Conservation (phyloP, 306 rosid genomes). For the Rosa chinensis region DNA sequence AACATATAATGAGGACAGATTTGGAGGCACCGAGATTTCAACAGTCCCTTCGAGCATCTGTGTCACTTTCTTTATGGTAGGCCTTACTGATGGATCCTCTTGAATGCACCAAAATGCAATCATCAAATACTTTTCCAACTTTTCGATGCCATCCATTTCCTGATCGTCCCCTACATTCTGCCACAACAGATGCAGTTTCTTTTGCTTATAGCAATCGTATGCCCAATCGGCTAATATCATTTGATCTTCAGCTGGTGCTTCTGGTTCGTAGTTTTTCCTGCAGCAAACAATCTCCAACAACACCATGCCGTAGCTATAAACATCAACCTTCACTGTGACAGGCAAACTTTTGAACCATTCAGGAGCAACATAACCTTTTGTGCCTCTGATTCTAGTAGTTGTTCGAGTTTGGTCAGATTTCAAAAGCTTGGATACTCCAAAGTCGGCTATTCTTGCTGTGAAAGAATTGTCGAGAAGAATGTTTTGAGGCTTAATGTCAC, state of each 20-base stretch:
- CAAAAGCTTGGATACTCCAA: conserved; percentile 38
- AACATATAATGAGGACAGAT: neutral
- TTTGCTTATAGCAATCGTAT: conserved; percentile 17
- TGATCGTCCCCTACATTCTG: neutral
- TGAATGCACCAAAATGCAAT: conserved; percentile 41
- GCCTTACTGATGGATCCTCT: conserved; percentile 30
- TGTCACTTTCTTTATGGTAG: conserved; percentile 24
- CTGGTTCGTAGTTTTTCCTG: conserved; percentile 2
- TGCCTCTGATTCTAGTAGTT: conserved; percentile 31
- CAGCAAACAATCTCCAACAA: conserved; percentile 35
- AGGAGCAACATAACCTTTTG: conserved; percentile 43
- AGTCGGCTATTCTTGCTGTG: conserved; percentile 29
- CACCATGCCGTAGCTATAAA: conserved; percentile 24
- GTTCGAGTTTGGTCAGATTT: conserved; percentile 24
- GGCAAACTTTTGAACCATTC: conserved; percentile 33
- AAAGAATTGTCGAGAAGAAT: conserved; percentile 23
- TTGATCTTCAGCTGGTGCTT: neutral
- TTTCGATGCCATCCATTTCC: conserved; percentile 15
- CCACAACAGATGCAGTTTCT: conserved; percentile 12
- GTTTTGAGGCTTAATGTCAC: conserved; percentile 13
- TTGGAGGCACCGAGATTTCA: conserved; percentile 28
- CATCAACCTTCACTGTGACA: conserved; percentile 27
- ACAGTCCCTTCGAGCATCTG: conserved; percentile 35
- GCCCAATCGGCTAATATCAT: conserved; percentile 32
- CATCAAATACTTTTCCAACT: conserved; percentile 32